Evolutionary conservation across 257 asterid genomes (phyloP).

Genomic region (Penstemon eatonii): DNA sequence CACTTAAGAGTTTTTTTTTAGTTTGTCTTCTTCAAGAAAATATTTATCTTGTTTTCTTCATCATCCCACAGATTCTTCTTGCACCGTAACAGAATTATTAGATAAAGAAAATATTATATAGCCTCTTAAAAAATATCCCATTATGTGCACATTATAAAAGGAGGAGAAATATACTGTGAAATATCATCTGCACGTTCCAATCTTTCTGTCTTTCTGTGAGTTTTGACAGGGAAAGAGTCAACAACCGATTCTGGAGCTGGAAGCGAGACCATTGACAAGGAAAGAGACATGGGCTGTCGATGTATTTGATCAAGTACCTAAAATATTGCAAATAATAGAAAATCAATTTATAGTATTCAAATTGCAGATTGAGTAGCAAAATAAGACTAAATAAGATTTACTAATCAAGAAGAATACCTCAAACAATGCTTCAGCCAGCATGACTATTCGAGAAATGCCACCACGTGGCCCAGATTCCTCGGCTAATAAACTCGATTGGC

Average conservation of each 20-base stretch:
- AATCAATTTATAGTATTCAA: background rate
- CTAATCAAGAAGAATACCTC: slow-evolving; percentile 55
- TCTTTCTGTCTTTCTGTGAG: slow-evolving; percentile 48
- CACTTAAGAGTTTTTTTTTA: background rate
- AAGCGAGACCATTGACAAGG: slow-evolving; percentile 69
- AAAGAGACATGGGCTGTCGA: slow-evolving; percentile 74
- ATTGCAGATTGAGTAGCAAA: slow-evolving; percentile 9
- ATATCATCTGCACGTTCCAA: slow-evolving; percentile 44
- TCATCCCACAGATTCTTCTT: background rate
- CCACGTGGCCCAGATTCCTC: slow-evolving; percentile 69
- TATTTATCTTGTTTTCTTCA: background rate
- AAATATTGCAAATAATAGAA: slow-evolving; percentile 14
- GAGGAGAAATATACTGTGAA: slow-evolving; percentile 59
- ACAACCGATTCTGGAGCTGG: slow-evolving; percentile 94
- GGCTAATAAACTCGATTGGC: slow-evolving; percentile 58
- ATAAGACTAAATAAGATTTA: background rate
- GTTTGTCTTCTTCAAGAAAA: background rate
- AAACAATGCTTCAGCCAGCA: slow-evolving; percentile 95
- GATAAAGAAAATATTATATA: background rate
- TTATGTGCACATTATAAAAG: slow-evolving; percentile 19
- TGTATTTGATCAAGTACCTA: slow-evolving; percentile 96
- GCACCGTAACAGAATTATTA: slow-evolving; percentile 5
- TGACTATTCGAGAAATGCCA: slow-evolving; percentile 80
- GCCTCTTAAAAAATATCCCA: background rate
- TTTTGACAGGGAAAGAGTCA: slow-evolving; percentile 81